A percentile compares a stretch with the other conserved stretches of the same genome.
Conservation (phyloP, 169 alveolate genomes). For the Plasmodium knowlesi region DNA sequence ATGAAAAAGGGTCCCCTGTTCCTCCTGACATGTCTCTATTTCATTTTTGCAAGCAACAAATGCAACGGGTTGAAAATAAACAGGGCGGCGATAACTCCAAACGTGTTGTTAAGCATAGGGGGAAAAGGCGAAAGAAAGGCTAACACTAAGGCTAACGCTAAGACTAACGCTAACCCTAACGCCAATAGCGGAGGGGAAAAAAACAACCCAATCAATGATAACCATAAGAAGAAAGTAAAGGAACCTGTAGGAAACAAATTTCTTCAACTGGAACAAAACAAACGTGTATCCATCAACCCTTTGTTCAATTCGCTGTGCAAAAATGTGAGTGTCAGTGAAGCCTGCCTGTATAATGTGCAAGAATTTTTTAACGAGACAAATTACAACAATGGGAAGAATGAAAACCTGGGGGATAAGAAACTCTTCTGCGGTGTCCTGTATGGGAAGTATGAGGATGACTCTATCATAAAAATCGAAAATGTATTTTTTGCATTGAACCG, state of each 20-base stretch:
- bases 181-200: background rate
- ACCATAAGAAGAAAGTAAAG: background rate
- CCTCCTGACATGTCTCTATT: background rate
- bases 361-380: slow-evolving; percentile 45
- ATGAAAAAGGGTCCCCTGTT: background rate
- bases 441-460: slow-evolving; percentile 53
- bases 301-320: slow-evolving; percentile 46
- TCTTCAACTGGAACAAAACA: slow-evolving; percentile 37
- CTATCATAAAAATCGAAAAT: slow-evolving; percentile 40
- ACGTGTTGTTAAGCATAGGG: background rate
- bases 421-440: slow-evolving; percentile 60
- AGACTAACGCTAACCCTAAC: background rate
- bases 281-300: slow-evolving; percentile 50
- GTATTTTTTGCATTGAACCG: slow-evolving; percentile 56
- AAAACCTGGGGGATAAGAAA: background rate
- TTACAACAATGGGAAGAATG: slow-evolving; percentile 4
- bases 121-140: background rate
- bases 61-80: background rate
- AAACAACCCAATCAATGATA: background rate
- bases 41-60: background rate
- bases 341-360: slow-evolving; percentile 63
- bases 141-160: background rate
- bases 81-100: background rate
- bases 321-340: slow-evolving; percentile 72
- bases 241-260: slow-evolving; percentile 55